Evolutionary conservation across 1,284 basidiomycete genomes (phyloP).

Genomic region (Trametes polyzona): DNA sequence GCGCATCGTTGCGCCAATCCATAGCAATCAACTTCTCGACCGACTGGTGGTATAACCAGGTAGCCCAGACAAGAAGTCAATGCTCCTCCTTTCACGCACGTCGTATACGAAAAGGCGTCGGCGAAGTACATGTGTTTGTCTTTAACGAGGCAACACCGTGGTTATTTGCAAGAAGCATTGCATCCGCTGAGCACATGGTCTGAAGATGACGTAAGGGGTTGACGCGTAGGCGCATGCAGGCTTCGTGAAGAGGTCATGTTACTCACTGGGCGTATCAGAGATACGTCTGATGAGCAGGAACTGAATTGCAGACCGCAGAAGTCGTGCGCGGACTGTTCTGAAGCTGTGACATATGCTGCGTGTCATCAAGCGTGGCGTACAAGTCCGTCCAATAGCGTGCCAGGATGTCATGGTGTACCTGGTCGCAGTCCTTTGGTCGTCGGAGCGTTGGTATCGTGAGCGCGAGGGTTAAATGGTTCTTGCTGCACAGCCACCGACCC

Average conservation of each 20-base stretch:
- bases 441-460: too few species aligned
- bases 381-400: too few species aligned
- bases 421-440: too few species aligned
- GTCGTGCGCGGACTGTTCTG: too few species aligned
- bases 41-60: too few species aligned
- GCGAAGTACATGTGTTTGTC: not conserved
- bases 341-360: too few species aligned
- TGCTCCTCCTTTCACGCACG: not conserved
- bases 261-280: not conserved
- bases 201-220: not conserved
- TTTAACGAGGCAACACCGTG: not conserved
- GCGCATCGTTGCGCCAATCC: not conserved
- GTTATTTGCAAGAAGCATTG: not conserved
- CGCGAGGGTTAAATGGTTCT: too few species aligned
- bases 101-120: not conserved
- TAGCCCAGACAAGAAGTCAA: not conserved
- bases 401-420: too few species aligned
- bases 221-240: not conserved
- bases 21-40: too few species aligned
- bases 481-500: too few species aligned
- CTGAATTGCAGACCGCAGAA: not conserved
- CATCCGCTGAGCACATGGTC: not conserved
- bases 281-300: not conserved
- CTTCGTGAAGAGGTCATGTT: not conserved
- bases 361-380: too few species aligned